phyloP scores from a whole-genome alignment of 164 flowering plant genomes.

The Platanus orientalis region DNA sequence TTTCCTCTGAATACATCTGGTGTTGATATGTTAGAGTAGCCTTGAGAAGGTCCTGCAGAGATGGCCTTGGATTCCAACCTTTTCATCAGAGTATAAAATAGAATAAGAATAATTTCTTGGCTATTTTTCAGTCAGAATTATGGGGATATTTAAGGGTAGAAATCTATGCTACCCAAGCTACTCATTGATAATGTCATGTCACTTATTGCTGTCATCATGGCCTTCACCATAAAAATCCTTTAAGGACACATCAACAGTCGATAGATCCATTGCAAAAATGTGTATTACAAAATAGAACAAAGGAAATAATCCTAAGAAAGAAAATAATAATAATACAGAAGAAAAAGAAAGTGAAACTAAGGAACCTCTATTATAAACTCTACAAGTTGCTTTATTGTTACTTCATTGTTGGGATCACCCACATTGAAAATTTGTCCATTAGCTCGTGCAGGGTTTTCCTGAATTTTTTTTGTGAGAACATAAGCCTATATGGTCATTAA shows the following conservation, averaged over 20 bases:
- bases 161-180: constrained; percentile 16
- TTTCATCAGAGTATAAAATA: background rate
- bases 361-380: too few relatives aligned
- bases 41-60: constrained; percentile 10
- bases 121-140: too few relatives aligned
- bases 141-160: too few relatives aligned
- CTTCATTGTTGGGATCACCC: constrained; percentile 28
- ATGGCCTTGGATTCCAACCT: constrained; percentile 19
- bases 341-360: too few relatives aligned
- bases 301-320: background rate
- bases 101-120: too few relatives aligned
- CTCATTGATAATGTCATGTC: constrained; percentile 19
- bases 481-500: background rate
- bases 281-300: too few relatives aligned
- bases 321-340: too few relatives aligned
- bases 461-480: background rate
- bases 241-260: constrained; percentile 15
- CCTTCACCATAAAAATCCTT: too few relatives aligned
- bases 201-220: constrained; percentile 14
- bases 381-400: constrained; percentile 26
- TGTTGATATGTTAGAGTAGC: constrained; percentile 14
- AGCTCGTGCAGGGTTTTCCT: too few relatives aligned
- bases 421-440: too few relatives aligned
- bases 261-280: background rate
- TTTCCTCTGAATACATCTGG: constrained; percentile 9